Conservation (phyloP, 805 yeast genomes). For the Blastobotrys attinorum region DNA sequence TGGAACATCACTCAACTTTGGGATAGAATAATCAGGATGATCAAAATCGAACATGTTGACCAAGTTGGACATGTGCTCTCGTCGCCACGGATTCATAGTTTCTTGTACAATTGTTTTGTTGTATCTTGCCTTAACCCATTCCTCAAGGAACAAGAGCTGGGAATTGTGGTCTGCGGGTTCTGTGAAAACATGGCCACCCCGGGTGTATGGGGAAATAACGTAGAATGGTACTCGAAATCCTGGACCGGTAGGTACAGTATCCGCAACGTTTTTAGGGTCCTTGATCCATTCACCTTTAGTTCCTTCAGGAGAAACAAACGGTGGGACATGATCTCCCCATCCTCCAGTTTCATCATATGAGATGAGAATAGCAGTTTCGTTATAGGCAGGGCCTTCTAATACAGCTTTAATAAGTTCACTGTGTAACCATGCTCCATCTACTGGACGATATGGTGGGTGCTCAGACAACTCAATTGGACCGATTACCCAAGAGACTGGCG, state of each 20-base stretch:
- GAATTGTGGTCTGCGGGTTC: constrained; percentile 22
- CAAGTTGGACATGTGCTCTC: constrained; percentile 20
- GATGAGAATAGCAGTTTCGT: constrained; percentile 18
- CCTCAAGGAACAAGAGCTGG: constrained; percentile 20
- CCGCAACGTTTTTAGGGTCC: constrained; percentile 12
- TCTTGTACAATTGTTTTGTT: constrained; percentile 8
- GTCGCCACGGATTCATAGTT: constrained; percentile 18
- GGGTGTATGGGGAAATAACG: constrained; percentile 21
- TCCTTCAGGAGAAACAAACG: constrained; percentile 21
- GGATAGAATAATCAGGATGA: constrained; percentile 12
- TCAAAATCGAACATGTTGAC: constrained; percentile 17
- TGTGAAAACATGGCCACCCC: constrained; percentile 21
- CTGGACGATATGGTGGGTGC: constrained; percentile 21
- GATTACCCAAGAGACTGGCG: constrained; percentile 20
- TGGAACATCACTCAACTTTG: constrained; percentile 8
- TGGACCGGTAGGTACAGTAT: constrained; percentile 20
- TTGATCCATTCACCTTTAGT: constrained; percentile 20
- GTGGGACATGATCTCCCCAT: constrained; percentile 22
- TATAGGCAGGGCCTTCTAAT: constrained; percentile 14
- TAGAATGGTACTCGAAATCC: constrained; percentile 21
- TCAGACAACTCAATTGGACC: constrained; percentile 20
- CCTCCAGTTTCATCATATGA: constrained; percentile 25
- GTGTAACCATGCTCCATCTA: constrained; percentile 20
- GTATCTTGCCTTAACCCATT: constrained; percentile 16
- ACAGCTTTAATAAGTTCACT: constrained; percentile 18